Evolutionary conservation across 208 protist genomes (phyloP), one percentile per base, ranked within the genome.

Genomic region (Crithidia sp.): DNA sequence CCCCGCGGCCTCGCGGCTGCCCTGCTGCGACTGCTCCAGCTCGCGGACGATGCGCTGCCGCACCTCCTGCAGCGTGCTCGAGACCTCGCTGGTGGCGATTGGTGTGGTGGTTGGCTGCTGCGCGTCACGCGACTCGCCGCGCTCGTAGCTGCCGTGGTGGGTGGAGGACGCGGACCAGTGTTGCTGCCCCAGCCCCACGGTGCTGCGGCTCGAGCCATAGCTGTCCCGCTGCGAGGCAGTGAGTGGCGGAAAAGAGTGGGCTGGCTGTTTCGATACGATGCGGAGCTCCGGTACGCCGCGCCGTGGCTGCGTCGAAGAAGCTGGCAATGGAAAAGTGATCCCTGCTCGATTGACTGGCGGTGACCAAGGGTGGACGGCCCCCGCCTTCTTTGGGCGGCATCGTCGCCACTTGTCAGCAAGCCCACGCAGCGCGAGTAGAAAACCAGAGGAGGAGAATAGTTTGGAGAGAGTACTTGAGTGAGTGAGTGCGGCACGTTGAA

Each of bases 21-120:
- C 69, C 14, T 72, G 75, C 28, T 64, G 67, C 37, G 79, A 55
- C 37, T 77, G 77, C 10, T 77, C 83, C 16, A 92, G 66, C 17
- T 91, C 87, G 5, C 66, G 53, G 28, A 94, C 71, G 58, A 94
- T 87, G 47, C 87, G 82, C 17, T 71, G 57, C 28, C 83, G 82
- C 54, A 92, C 68, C 41, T 84, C 78, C 41, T 83, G 71, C 50
- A 89, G 69, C 7, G 79, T 81, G 61, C 41, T 60, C 3, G 85
- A 89, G 54, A 78, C 76, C 39, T 41, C 71, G 5, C 19, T 36
- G 12, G 64, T 43, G 0, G 36, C 7, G 10, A 53, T 50, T 14
- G 61, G 50, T 17, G 71, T 44, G 43, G 39, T 44, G 45, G 13
- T 66, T 17, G 44, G 17, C 2, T 40, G 17, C 5, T 16, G 6